phyloP scores from a whole-genome alignment of 2,329 filamentous ascomycete genomes.

The Cladosporium sp. region DNA sequence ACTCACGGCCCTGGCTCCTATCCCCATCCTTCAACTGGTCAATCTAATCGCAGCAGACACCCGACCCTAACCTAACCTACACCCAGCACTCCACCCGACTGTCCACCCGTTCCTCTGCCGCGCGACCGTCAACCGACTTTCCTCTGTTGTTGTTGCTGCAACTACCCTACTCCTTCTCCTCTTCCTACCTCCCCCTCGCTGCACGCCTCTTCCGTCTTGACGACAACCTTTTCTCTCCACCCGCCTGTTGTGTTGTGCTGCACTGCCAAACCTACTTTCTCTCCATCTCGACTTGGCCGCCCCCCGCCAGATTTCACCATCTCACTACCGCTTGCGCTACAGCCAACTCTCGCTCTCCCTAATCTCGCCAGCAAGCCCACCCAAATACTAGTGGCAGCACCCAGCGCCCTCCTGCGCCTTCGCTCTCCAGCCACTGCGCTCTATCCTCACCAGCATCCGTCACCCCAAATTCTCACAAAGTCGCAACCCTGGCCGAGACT shows the following conservation, averaged over 20 bases:
- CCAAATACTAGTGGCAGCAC: not conserved
- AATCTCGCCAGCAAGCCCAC: not conserved
- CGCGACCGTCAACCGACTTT: not conserved
- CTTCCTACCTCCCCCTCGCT: not conserved
- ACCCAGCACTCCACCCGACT: not conserved
- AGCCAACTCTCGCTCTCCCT: constrained; percentile 5
- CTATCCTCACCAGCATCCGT: not conserved
- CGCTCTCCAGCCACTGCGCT: not conserved
- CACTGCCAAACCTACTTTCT: not conserved
- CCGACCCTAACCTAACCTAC: not conserved
- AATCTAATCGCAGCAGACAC: constrained; percentile 2
- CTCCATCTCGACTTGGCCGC: not conserved
- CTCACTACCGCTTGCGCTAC: not conserved
- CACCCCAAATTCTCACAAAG: not conserved
- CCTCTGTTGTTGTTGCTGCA: not conserved
- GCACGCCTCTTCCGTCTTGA: constrained; percentile 5
- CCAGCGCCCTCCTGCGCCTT: not conserved
- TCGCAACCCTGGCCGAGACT: constrained; percentile 23
- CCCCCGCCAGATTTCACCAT: not conserved
- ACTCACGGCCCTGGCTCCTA: constrained; percentile 11
- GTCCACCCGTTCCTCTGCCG: not conserved
- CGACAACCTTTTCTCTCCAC: constrained; percentile 5
- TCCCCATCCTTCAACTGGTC: constrained; percentile 6
- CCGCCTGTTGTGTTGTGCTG: constrained; percentile 7
- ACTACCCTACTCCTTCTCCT: not conserved